Evolutionary conservation across 2,329 filamentous ascomycete genomes (phyloP), one percentile per base, ranked within the genome.

Genomic region (Curvularia lunata): DNA sequence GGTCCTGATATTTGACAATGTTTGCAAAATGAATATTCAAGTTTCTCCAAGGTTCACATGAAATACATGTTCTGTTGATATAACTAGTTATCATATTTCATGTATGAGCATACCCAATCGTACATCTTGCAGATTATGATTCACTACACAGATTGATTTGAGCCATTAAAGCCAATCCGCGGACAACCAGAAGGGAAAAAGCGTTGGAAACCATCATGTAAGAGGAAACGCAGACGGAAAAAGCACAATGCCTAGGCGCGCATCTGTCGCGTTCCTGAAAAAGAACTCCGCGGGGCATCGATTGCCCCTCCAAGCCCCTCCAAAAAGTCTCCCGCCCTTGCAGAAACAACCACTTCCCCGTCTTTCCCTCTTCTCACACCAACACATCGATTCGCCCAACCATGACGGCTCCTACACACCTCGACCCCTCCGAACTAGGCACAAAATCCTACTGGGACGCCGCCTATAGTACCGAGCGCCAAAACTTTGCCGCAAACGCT

Each of bases 361-460:
- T 16, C 32, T 34, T 34, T 6, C n/a, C 38, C 32, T 28, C 9
- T 9, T 3, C 19, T 18, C 32, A 16, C 25, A n/a, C 25, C 32
- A 3, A 1, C 27, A 18, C 7, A 2, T 25, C 16, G 69, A 13
- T 7, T 40, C 21, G 16, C 5, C 32, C n/a, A 38, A 13, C 16
- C 34, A 49, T 71, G 68, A 54, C 69, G 3, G 55, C 54, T 1
- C 70, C 66, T 2, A 65, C 66, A 8, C 69, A 75, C 68, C 87
- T 97, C 25, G 85, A 90, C 64, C 91, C 92, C 18, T 96, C 85
- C 82, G 74, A 86, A 75, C 85, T 98, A 28, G 94, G 94, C 49
- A 97, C 92, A 28, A 96, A 92, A 78, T 88, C 69, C 67, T 81
- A 81, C 71, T 81, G 81, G 80, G 79, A 94, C 76, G 80, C 79